These are phyloP conservation scores for Solanum medicagineum DNA, from an alignment of 257 asterid genomes.

Conservation along the genomic window DNA sequence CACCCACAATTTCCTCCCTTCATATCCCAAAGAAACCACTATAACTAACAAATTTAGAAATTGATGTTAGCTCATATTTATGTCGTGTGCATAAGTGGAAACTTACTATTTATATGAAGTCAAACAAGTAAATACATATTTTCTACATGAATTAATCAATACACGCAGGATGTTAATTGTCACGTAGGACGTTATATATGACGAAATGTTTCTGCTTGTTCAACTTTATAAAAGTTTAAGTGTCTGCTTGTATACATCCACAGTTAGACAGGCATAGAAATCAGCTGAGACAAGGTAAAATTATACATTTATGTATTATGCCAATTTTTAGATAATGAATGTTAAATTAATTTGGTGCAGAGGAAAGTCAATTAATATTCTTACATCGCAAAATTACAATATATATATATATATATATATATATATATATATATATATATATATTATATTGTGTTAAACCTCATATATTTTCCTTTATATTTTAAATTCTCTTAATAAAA, in stretches of 20 bases:
- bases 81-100: too few relatives aligned
- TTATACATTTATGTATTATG: neutral
- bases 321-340: neutral
- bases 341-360: neutral
- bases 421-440: neutral
- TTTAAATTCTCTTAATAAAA: neutral
- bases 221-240: neutral
- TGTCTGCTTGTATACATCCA: neutral
- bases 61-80: too few relatives aligned
- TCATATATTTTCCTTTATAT: neutral
- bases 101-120: too few relatives aligned
- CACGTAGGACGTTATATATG: neutral
- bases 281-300: neutral
- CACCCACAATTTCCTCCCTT: constrained; percentile 53
- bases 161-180: too few relatives aligned
- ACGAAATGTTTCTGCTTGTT: neutral
- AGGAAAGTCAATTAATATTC: neutral
- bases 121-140: too few relatives aligned
- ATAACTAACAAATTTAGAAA: neutral
- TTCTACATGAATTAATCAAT: too few relatives aligned
- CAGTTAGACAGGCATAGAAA: neutral
- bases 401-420: too few relatives aligned
- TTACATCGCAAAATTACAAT: neutral
- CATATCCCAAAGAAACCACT: constrained; percentile 45
- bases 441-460: neutral